Percentiles rank a stretch among this genome's conserved stretches.
phyloP scores from a whole-genome alignment of 2,329 filamentous ascomycete genomes.

The Clarireedia hainanense region DNA sequence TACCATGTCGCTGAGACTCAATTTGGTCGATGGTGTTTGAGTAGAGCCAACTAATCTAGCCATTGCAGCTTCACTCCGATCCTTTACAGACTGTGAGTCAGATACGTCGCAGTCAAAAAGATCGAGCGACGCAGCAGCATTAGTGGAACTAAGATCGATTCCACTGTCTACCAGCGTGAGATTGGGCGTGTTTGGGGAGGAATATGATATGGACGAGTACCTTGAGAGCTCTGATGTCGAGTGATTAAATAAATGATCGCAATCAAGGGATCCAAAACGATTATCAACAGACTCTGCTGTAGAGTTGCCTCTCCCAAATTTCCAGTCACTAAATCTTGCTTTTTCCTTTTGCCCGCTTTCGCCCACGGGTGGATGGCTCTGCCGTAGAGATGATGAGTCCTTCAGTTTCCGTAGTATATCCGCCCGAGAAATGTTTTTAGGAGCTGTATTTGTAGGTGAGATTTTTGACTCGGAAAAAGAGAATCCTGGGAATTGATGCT shows the following conservation, averaged over 20 bases:
- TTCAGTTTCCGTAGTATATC: too few species aligned
- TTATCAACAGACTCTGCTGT: not conserved
- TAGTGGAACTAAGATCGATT: not conserved
- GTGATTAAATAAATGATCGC: not conserved
- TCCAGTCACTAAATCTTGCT: not conserved
- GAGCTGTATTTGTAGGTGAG: not conserved
- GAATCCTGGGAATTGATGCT: not conserved
- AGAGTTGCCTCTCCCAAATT: not conserved
- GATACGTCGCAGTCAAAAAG: conserved; percentile 2
- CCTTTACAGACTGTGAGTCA: conserved; percentile 7
- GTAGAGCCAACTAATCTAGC: conserved; percentile 2
- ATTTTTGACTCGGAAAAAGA: not conserved
- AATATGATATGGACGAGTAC: not conserved
- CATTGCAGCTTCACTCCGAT: conserved; percentile 9
- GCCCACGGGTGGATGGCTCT: not conserved
- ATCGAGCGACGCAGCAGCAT: not conserved
- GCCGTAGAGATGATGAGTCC: too few species aligned
- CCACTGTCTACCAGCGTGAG: not conserved
- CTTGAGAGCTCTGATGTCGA: not conserved
- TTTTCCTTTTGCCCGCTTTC: not conserved
- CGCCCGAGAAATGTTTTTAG: not conserved
- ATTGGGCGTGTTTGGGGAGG: not conserved
- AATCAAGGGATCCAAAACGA: not conserved
- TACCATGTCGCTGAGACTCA: not conserved
- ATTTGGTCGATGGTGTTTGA: not conserved